Conservation (phyloP, 2,329 filamentous ascomycete genomes). For the Colletotrichum sidae region DNA sequence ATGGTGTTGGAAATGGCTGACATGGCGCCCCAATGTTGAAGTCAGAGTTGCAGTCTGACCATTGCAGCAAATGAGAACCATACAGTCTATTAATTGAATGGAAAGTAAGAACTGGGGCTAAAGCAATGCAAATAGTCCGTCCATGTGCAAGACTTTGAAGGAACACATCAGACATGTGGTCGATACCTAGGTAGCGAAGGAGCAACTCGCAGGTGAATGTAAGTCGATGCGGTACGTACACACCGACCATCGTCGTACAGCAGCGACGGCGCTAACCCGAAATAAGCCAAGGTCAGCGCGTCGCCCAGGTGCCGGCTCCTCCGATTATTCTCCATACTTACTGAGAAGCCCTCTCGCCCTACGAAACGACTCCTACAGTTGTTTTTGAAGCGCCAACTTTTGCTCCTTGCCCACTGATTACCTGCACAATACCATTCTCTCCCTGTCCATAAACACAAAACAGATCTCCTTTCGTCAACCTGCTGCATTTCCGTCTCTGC, state of each 20-base stretch:
- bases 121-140: too few species aligned
- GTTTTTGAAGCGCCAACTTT: conserved; percentile 20
- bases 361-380: conserved; percentile 28
- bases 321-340: conserved; percentile 25
- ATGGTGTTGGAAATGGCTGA: too few species aligned
- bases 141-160: too few species aligned
- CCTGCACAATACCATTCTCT: conserved; percentile 8
- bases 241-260: conserved; percentile 15
- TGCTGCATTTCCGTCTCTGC: conserved; percentile 13
- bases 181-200: too few species aligned
- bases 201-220: neutral
- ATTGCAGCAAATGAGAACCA: too few species aligned
- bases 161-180: too few species aligned
- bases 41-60: too few species aligned
- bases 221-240: conserved; percentile 18
- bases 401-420: conserved; percentile 25
- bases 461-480: conserved; percentile 1
- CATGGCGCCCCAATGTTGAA: too few species aligned
- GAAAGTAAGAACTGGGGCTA: too few species aligned
- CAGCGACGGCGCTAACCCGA: conserved; percentile 33
- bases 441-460: conserved; percentile 16
- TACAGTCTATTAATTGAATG: too few species aligned
- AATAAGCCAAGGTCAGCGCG: conserved; percentile 26
- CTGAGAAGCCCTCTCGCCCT: conserved; percentile 26
- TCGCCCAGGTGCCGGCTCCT: conserved; percentile 35